These are phyloP conservation scores for Gamsiella multidivaricata DNA, from an alignment of 192 early-diverging fungal species.

Conservation along the genomic window DNA sequence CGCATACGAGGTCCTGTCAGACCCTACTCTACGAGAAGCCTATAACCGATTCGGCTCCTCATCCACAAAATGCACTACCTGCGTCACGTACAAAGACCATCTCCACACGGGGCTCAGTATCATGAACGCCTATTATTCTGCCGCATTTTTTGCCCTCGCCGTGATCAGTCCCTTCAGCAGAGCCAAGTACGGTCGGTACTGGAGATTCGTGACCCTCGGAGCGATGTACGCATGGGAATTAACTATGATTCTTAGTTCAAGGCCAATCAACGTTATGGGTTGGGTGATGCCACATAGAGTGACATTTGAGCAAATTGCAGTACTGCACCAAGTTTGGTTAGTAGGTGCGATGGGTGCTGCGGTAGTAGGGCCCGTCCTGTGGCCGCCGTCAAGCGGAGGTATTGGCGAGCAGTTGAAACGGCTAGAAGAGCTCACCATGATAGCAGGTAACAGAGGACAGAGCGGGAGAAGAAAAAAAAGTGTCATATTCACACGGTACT, in stretches of 20 bases:
- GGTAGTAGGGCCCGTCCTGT: no score
- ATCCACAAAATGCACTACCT: background rate
- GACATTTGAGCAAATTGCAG: conserved; percentile 9
- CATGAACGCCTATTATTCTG: background rate
- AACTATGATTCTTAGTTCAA: background rate
- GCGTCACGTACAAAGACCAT: conserved; percentile 21
- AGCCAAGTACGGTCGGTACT: conserved; percentile 12
- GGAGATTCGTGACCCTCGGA: background rate
- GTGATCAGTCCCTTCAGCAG: background rate
- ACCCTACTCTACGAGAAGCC: conserved; percentile 2
- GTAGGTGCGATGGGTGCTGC: no score
- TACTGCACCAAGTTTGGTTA: conserved; percentile 3
- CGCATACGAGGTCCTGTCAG: conserved; percentile 14
- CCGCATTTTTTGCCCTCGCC: background rate
- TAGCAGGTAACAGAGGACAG: no score
- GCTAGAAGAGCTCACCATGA: no score
- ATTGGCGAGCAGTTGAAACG: no score
- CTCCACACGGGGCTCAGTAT: background rate
- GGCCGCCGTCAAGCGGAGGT: no score
- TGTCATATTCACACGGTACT: no score
- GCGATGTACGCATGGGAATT: background rate
- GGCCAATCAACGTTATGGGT: background rate
- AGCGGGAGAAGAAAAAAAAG: no score
- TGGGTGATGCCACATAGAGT: conserved; percentile 5
- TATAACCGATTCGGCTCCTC: conserved; percentile 20